Base-by-base conservation (phyloP, 352 stramenopile genomes). In the Aphanomyces cochlioides region DNA sequence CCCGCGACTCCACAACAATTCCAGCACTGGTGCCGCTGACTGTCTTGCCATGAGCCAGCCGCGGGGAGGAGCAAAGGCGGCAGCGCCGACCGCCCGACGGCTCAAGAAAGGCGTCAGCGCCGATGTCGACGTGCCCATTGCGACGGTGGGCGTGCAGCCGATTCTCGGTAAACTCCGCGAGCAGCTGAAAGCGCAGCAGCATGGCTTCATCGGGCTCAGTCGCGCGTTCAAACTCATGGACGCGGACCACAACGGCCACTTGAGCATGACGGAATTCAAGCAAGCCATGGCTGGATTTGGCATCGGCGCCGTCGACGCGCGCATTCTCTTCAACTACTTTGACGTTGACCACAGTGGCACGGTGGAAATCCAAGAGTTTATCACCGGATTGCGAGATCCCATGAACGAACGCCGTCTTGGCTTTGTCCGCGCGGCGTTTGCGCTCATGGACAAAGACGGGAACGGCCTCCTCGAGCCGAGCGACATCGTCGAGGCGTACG, bases 291-390 rank as follows among this genome's bases (percentile, higher is more conserved):
- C 53, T 10, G 63, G 74, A 1, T 75, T 65, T 53, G 57, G 79
- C 13, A 56, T 84, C n/a, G 73, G 61, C 19, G 65, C 78, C n/a
- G 71, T 67, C n/a, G 79, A 82, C 41, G 53, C 86, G 19, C 74
- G 77, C 78, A 82, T 53, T 48, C 38, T 96, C 5, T 94, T 96
- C 61, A 73, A 92, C 56, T 89, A 81, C 67, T 96, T 96, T 73
- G 91, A 97, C 73, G 71, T 75, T 39, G 92, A 97, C 76, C 76
- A 91, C 70, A 85, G 90, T 71, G 88, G 89, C 15, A 69, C 83
- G 1, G 84, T 98, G 63, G 86, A 89, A 73, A 85, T 90, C 43
- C 74, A 76, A 15, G 92, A 98, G 70, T 97, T 98, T 60, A 69
- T 98, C 36, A 72, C 78, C 45, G 78, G 71, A 0, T 47, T 90